Evolutionary conservation across 148 eudicot species (phyloP).

Genomic region (Diospyros lotus): DNA sequence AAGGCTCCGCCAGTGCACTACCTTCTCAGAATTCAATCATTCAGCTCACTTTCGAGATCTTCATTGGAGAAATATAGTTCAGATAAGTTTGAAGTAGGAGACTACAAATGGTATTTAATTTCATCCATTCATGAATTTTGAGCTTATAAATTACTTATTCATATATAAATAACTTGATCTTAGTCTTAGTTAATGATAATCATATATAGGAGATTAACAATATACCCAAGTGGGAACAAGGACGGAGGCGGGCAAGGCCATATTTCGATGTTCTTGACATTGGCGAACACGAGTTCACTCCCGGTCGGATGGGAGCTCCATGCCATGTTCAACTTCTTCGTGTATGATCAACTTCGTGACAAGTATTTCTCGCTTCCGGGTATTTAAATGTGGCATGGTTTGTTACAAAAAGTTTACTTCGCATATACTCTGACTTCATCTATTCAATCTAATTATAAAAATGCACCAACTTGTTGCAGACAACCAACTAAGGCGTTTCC

Average conservation of each 20-base stretch:
- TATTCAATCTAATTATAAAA: no score
- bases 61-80: conserved; percentile 20
- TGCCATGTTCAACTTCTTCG: conserved; percentile 10
- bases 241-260: conserved; percentile 12
- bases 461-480: no score
- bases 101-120: no score
- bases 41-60: conserved; percentile 14
- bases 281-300: conserved; percentile 16
- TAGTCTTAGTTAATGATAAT: no score
- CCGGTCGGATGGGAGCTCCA: conserved; percentile 26
- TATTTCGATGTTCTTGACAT: conserved; percentile 12
- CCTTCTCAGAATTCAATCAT: conserved; percentile 13
- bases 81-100: conserved; percentile 1
- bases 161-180: no score
- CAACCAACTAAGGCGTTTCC: no score
- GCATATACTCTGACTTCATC: no score
- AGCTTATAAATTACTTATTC: no score
- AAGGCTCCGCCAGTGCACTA: no score
- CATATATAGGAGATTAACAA: conserved; percentile 12
- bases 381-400: not conserved
- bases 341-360: conserved; percentile 15
- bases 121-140: no score
- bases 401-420: no score
- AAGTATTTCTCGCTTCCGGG: conserved; percentile 8
- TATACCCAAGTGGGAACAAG: conserved; percentile 20